A percentile compares a stretch with the other conserved stretches of the same genome.
Conservation (phyloP, 495 filamentous ascomycete genomes). For the Penicillium subrubescens region DNA sequence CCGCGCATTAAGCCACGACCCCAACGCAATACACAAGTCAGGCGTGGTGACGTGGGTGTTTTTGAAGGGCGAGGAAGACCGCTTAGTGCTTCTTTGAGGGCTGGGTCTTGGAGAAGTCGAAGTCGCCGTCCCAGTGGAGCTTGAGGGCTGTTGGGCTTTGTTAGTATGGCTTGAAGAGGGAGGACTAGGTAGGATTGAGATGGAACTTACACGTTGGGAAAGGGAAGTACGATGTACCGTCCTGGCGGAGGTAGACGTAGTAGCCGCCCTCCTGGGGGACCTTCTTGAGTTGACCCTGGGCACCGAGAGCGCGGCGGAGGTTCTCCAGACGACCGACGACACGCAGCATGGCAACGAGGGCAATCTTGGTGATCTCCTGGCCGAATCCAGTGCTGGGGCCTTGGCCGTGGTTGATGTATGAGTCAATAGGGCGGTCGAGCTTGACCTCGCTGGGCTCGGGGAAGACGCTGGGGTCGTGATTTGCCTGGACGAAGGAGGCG, state of each 20-base stretch:
- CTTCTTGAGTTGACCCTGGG: slow-evolving; percentile 74
- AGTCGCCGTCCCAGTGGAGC: slow-evolving; percentile 36
- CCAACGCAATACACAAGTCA: not conserved
- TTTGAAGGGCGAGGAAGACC: not conserved
- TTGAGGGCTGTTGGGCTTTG: slow-evolving; percentile 26
- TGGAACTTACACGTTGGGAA: slow-evolving; percentile 67
- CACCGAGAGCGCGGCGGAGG: slow-evolving; percentile 68
- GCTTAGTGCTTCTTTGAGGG: slow-evolving; percentile 18
- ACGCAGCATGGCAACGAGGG: slow-evolving; percentile 66
- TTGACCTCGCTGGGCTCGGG: slow-evolving; percentile 67
- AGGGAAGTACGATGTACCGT: slow-evolving; percentile 69
- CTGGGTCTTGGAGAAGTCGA: slow-evolving; percentile 8
- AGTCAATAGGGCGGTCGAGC: slow-evolving; percentile 65
- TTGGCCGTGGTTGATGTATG: slow-evolving; percentile 67
- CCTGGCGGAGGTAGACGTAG: slow-evolving; percentile 72
- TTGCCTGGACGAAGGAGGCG: slow-evolving; percentile 45
- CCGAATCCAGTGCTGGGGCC: slow-evolving; percentile 67
- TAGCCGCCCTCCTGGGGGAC: slow-evolving; percentile 60
- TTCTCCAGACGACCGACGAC: slow-evolving; percentile 57
- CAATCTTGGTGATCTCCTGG: slow-evolving; percentile 59
- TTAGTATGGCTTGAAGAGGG: not conserved
- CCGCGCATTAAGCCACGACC: slow-evolving; percentile 11
- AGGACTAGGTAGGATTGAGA: not conserved
- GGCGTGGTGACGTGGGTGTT: not conserved
- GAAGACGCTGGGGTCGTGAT: slow-evolving; percentile 64